These are phyloP conservation scores for Pleurostoma richardsiae DNA, from an alignment of 2,329 filamentous ascomycete species.

Conservation along the genomic window DNA sequence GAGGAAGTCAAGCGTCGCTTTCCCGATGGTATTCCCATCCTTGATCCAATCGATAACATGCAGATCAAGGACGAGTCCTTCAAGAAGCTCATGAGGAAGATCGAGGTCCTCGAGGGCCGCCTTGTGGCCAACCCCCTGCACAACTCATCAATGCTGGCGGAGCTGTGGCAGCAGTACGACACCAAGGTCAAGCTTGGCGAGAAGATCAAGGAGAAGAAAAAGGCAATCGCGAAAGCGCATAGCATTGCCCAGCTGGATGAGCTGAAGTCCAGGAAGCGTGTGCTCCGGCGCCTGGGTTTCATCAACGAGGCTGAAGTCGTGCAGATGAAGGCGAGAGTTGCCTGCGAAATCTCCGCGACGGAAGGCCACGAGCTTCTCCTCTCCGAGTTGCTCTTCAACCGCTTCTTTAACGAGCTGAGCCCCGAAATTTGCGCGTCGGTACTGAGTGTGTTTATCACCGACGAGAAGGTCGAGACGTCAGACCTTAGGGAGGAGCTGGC, in stretches of 20 bases:
- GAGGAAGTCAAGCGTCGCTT: conserved; percentile 82
- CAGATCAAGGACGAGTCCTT: conserved; percentile 87
- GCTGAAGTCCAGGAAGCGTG: conserved; percentile 91
- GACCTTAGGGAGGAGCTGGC: conserved; percentile 77
- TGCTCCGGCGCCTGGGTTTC: conserved; percentile 88
- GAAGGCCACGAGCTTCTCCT: conserved; percentile 89
- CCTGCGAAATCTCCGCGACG: conserved; percentile 92
- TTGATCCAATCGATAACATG: conserved; percentile 97
- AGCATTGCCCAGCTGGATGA: conserved; percentile 93
- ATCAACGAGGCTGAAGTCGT: conserved; percentile 95
- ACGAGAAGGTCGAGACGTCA: conserved; percentile 83
- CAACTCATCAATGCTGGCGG: conserved; percentile 77
- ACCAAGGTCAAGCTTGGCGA: conserved; percentile 70
- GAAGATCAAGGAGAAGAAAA: conserved; percentile 84
- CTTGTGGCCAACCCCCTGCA: conserved; percentile 87
- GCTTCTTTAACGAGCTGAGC: conserved; percentile 93
- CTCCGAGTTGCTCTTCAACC: conserved; percentile 89
- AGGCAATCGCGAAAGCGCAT: conserved; percentile 77
- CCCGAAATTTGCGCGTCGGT: conserved; percentile 84
- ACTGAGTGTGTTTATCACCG: conserved; percentile 93
- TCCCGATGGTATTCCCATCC: conserved; percentile 80
- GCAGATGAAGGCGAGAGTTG: conserved; percentile 92
- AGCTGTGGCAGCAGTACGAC: conserved; percentile 82
- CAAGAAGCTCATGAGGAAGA: conserved; percentile 90
- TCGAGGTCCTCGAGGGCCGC: conserved; percentile 90